phyloP scores from a whole-genome alignment of 805 yeast species.

The Myxozyma monticola region DNA sequence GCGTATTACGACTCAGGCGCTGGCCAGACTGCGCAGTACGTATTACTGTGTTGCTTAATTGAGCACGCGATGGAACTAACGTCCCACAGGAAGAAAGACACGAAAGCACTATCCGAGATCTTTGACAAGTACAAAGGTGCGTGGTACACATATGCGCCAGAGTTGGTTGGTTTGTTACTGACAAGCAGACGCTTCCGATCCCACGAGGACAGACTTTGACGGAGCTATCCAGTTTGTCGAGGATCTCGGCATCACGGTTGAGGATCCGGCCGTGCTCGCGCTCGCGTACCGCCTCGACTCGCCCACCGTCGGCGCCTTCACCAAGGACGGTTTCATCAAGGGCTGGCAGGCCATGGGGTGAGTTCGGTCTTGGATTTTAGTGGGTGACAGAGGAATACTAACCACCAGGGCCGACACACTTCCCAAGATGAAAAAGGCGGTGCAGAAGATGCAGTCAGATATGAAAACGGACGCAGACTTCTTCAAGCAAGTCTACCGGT shows the following conservation, averaged over 20 bases:
- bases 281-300: constrained; percentile 68
- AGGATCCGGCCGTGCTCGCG: constrained; percentile 68
- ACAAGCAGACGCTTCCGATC: constrained; percentile 32
- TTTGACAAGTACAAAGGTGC: constrained; percentile 35
- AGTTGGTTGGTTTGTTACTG: background rate
- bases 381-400: background rate
- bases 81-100: constrained; percentile 1
- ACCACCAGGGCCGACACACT: constrained; percentile 36
- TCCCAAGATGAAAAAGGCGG: constrained; percentile 49
- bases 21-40: constrained; percentile 3
- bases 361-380: background rate
- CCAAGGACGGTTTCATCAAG: constrained; percentile 49
- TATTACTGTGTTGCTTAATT: too few relatives aligned
- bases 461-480: constrained; percentile 44
- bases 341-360: constrained; percentile 54
- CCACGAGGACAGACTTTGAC: constrained; percentile 61
- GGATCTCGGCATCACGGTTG: constrained; percentile 63
- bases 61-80: background rate
- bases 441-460: constrained; percentile 40
- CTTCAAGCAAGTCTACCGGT: constrained; percentile 64
- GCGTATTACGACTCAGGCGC: constrained; percentile 36
- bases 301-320: constrained; percentile 65
- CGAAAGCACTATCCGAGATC: constrained; percentile 23
- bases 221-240: constrained; percentile 76
- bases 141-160: background rate